Percentiles rank a stretch among this genome's conserved stretches.
Conservation (phyloP, 2,329 filamentous ascomycete species). For the Cytospora leucostoma region DNA sequence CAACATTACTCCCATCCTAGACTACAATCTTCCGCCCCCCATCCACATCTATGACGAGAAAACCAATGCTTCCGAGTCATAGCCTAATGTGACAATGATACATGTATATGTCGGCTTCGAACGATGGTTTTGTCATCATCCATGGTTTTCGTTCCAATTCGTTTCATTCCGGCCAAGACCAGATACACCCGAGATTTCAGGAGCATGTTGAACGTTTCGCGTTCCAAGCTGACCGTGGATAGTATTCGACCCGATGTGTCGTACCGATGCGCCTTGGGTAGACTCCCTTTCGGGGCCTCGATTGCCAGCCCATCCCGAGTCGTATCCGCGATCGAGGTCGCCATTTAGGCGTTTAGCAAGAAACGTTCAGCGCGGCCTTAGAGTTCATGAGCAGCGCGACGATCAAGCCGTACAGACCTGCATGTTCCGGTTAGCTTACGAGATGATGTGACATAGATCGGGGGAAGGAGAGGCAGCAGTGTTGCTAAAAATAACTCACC, state of each 20-base stretch:
- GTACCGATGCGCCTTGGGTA: conserved; percentile 30
- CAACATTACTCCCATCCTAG: conserved; percentile 39
- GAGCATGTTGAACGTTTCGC: conserved; percentile 2
- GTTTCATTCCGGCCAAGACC: conserved; percentile 21
- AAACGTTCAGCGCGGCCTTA: conserved; percentile 68
- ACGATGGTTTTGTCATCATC: conserved; percentile 25
- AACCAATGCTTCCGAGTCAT: conserved; percentile 41
- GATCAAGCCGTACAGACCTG: conserved; percentile 98
- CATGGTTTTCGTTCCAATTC: conserved; percentile 29
- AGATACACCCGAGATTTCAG: conserved; percentile 12
- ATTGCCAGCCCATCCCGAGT: conserved; percentile 27
- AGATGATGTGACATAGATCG: conserved; percentile 5
- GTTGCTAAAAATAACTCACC: conserved; percentile 55
- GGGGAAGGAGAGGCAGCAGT: background rate
- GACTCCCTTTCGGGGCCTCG: conserved; percentile 3
- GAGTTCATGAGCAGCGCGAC: conserved; percentile 99
- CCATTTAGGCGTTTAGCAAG: conserved; percentile 52
- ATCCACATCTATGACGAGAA: conserved; percentile 50
- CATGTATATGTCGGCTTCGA: conserved; percentile 43
- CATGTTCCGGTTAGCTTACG: conserved; percentile 24
- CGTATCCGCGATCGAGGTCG: conserved; percentile 18
- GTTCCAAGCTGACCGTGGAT: conserved; percentile 27
- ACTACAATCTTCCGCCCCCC: conserved; percentile 46
- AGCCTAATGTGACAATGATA: conserved; percentile 54
- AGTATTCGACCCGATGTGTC: conserved; percentile 32